A percentile compares a stretch with the other conserved stretches of the same genome.
Conservation (phyloP, 768 basidiomycete species). For the Amanita exitialis region DNA sequence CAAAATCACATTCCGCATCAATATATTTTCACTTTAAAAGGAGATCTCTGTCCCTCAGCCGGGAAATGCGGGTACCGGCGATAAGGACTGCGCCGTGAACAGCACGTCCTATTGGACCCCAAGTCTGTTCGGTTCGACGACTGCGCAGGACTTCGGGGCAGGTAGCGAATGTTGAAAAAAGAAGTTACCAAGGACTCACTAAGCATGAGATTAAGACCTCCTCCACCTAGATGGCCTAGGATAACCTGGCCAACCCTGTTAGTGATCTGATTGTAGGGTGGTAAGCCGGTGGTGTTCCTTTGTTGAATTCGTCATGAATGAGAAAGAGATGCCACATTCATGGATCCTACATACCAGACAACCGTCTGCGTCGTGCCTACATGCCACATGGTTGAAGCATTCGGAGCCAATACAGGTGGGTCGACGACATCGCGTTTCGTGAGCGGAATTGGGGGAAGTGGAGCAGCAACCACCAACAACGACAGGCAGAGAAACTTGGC, state of each 20-base stretch:
- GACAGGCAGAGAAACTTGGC: conserved; percentile 20
- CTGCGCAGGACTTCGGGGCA: not conserved
- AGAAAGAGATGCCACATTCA: not conserved
- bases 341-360: conserved; percentile 33
- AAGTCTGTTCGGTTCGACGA: not conserved
- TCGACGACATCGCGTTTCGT: conserved; percentile 33
- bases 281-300: conserved; percentile 43
- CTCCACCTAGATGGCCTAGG: conserved; percentile 36
- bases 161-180: not conserved
- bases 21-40: not conserved
- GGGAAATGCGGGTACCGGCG: not conserved
- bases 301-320: not conserved
- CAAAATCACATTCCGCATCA: not conserved
- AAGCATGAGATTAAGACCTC: conserved; percentile 43
- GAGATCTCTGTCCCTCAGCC: not conserved
- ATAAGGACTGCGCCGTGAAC: not conserved
- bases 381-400: conserved; percentile 36
- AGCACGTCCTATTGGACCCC: not conserved
- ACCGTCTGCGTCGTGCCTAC: conserved; percentile 36
- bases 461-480: conserved; percentile 16
- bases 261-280: conserved; percentile 33
- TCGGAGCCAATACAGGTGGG: conserved; percentile 41
- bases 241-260: conserved; percentile 39
- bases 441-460: conserved; percentile 24
- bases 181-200: conserved; percentile 23